Conservation (phyloP, 257 asterid species). For the Catharanthus roseus region DNA sequence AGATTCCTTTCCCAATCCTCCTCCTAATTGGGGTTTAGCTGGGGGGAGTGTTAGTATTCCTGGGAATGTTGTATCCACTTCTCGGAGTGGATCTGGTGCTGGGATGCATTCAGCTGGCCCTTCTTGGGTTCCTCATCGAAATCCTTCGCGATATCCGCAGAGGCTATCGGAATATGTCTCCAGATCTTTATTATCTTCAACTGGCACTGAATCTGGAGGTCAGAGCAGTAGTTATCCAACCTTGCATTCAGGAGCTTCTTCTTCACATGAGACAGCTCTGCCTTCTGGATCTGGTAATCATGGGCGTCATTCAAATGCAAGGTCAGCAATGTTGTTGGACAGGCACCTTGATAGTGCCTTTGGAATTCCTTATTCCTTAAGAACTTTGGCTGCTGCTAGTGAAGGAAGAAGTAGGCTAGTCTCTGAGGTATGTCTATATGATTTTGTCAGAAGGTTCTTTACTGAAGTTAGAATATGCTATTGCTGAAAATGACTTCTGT, state of each 20-base stretch:
- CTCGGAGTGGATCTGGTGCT: conserved; percentile 38
- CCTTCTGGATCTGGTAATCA: conserved; percentile 46
- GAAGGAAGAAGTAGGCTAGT: conserved; percentile 75
- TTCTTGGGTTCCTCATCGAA: conserved; percentile 50
- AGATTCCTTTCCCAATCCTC: conserved; percentile 44
- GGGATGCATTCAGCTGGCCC: conserved; percentile 43
- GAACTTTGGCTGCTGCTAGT: conserved; percentile 50
- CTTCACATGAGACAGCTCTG: conserved; percentile 40
- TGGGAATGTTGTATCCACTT: conserved; percentile 44
- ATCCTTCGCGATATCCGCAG: conserved; percentile 52
- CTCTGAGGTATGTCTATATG: conserved; percentile 61
- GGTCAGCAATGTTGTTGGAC: conserved; percentile 63
- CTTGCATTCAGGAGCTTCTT: conserved; percentile 31
- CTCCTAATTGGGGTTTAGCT: conserved; percentile 44
- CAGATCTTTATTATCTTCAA: conserved; percentile 54
- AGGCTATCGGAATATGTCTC: conserved; percentile 67
- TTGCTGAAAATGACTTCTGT: neutral
- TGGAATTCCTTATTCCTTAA: conserved; percentile 54
- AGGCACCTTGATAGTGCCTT: conserved; percentile 64
- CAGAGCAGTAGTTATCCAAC: conserved; percentile 38
- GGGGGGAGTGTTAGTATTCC: conserved; percentile 34
- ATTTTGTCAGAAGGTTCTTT: neutral
- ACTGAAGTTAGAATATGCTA: neutral
- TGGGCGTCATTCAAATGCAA: conserved; percentile 47
- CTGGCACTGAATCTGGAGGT: conserved; percentile 48